phyloP scores from a whole-genome alignment of 1,284 basidiomycete genomes.

The Lentinula novae-zelandiae region DNA sequence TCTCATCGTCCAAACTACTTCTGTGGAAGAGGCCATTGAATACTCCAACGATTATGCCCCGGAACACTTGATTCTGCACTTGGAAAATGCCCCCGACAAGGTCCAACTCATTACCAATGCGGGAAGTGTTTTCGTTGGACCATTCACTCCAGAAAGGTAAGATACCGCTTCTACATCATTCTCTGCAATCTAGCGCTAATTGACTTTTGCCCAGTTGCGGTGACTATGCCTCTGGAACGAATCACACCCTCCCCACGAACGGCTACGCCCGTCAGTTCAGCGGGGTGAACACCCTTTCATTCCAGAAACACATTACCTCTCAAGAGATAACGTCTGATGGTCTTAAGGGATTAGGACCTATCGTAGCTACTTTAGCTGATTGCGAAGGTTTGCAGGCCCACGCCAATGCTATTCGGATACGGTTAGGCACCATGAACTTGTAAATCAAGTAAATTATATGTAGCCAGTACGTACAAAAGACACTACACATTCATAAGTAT shows the following conservation, averaged over 20 bases:
- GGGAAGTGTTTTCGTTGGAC: conserved; percentile 94
- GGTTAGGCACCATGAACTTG: conserved; percentile 34
- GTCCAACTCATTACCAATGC: conserved; percentile 82
- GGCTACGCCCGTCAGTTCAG: conserved; percentile 98
- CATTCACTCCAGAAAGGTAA: conserved; percentile 92
- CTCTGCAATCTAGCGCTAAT: conserved; percentile 5
- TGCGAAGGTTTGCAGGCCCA: conserved; percentile 96
- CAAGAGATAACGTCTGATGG: conserved; percentile 88
- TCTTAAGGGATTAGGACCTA: conserved; percentile 78
- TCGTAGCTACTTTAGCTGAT: conserved; percentile 89
- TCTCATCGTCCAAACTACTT: conserved; percentile 77
- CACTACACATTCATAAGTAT: too few species aligned
- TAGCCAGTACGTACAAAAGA: too few species aligned
- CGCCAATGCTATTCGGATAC: conserved; percentile 82
- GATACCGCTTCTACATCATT: neutral
- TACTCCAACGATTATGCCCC: conserved; percentile 99
- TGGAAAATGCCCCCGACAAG: conserved; percentile 66
- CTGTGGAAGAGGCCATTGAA: conserved; percentile 72
- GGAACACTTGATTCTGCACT: conserved; percentile 91
- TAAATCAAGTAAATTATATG: neutral
- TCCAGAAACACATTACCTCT: conserved; percentile 99
- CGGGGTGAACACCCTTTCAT: conserved; percentile 95
- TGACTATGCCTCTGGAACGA: conserved; percentile 98
- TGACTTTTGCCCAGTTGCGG: conserved; percentile 66
- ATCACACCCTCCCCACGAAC: conserved; percentile 94